These are phyloP conservation scores for Suillus paluster DNA, from an alignment of 768 basidiomycete genomes.

Conservation along the genomic window DNA sequence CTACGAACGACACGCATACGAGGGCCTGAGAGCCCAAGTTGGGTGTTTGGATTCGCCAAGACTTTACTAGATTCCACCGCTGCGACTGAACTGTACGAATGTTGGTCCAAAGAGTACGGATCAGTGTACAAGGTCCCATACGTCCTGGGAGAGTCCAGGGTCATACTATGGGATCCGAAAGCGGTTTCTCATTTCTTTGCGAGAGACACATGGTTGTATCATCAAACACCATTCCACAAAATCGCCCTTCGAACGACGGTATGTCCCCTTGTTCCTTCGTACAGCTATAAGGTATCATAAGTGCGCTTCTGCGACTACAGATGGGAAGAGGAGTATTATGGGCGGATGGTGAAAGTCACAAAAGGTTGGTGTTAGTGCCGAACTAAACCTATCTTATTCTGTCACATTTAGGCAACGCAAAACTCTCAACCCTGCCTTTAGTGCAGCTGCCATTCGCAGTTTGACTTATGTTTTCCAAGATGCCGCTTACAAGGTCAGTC, in stretches of 20 bases:
- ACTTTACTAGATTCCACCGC: conserved; percentile 34
- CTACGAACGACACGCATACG: conserved; percentile 33
- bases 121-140: conserved; percentile 44
- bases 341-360: conserved; percentile 30
- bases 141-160: conserved; percentile 34
- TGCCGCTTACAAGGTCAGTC: conserved; percentile 51
- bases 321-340: conserved; percentile 34
- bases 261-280: conserved; percentile 8
- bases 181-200: conserved; percentile 53
- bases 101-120: conserved; percentile 50
- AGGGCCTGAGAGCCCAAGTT: conserved; percentile 45
- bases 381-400: not conserved
- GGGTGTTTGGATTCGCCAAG: conserved; percentile 43
- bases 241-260: conserved; percentile 46
- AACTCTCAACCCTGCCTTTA: conserved; percentile 55
- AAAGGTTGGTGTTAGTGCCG: not conserved
- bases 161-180: conserved; percentile 48
- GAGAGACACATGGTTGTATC: conserved; percentile 51
- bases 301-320: not conserved
- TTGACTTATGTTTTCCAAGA: conserved; percentile 54
- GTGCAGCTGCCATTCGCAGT: conserved; percentile 51
- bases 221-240: conserved; percentile 40
- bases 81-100: conserved; percentile 39
- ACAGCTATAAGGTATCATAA: not conserved
- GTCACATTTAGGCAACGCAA: conserved; percentile 47